These are phyloP conservation scores for Babesia caballi DNA, from an alignment of 169 alveolate genomes.

Conservation along the genomic window DNA sequence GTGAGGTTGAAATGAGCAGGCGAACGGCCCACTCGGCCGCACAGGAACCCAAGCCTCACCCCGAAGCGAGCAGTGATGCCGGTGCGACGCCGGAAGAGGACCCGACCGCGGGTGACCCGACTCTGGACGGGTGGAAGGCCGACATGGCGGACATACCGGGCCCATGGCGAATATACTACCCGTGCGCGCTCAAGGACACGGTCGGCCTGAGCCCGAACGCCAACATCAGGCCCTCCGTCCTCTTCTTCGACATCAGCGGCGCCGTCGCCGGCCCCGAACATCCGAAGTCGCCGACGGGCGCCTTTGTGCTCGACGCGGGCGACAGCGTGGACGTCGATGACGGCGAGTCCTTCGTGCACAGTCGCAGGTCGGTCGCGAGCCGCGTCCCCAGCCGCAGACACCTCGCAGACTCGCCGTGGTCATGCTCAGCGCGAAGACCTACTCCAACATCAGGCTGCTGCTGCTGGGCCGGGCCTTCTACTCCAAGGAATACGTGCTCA, in stretches of 20 bases:
- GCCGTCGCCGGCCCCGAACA: constrained; percentile 43
- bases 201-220: constrained; percentile 16
- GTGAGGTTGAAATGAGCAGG: background rate
- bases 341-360: constrained; percentile 22
- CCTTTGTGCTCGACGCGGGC: constrained; percentile 43
- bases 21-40: background rate
- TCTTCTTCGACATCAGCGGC: constrained; percentile 49
- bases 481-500: constrained; percentile 36
- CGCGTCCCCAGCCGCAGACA: background rate
- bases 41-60: background rate
- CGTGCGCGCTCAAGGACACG: constrained; percentile 19
- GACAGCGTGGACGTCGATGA: constrained; percentile 20
- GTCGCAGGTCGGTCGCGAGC: constrained; percentile 16
- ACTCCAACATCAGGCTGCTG: constrained; percentile 47
- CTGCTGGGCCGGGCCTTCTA: constrained; percentile 58
- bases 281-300: constrained; percentile 23
- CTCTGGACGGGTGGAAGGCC: constrained; percentile 38
- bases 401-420: constrained; percentile 37
- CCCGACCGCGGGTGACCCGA: background rate
- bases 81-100: background rate
- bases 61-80: background rate
- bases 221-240: constrained; percentile 37
- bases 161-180: constrained; percentile 46
- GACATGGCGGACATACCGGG: constrained; percentile 55
- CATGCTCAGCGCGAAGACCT: constrained; percentile 17